Percentiles rank a stretch among this genome's conserved stretches.
Conservation (phyloP, 768 basidiomycete genomes). For the Wakefieldia striispora region DNA sequence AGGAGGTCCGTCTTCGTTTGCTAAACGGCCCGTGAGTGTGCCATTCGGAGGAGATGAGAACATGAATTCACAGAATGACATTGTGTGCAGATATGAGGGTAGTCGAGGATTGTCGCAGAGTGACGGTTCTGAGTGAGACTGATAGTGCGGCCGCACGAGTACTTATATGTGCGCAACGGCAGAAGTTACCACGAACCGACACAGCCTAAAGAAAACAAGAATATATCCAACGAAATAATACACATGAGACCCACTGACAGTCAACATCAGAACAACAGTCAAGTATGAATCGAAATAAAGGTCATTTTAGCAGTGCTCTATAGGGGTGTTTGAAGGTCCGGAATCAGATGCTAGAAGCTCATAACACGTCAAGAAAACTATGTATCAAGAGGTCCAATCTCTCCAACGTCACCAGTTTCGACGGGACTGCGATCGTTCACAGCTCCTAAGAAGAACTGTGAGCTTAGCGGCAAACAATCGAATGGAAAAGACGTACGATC, state of each 20-base stretch:
- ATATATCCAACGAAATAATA: background rate
- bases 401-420: background rate
- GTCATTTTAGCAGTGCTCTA: conserved; percentile 16
- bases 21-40: too few species aligned
- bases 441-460: conserved; percentile 26
- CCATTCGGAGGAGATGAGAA: too few species aligned
- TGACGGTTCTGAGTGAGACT: too few species aligned
- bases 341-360: conserved; percentile 12
- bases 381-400: conserved; percentile 6
- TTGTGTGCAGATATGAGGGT: too few species aligned
- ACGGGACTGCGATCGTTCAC: conserved; percentile 14
- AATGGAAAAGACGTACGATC: conserved; percentile 45
- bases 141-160: too few species aligned
- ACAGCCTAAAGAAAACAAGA: background rate
- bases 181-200: too few species aligned
- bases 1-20: background rate
- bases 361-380: conserved; percentile 2
- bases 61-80: too few species aligned
- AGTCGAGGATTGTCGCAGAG: too few species aligned
- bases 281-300: background rate
- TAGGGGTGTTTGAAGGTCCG: conserved; percentile 17
- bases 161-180: too few species aligned
- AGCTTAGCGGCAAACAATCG: background rate
- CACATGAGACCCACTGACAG: conserved; percentile 2
- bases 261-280: conserved; percentile 1